Conservation (phyloP, 345 rosid genomes). For the Boechera divaricarpa region DNA sequence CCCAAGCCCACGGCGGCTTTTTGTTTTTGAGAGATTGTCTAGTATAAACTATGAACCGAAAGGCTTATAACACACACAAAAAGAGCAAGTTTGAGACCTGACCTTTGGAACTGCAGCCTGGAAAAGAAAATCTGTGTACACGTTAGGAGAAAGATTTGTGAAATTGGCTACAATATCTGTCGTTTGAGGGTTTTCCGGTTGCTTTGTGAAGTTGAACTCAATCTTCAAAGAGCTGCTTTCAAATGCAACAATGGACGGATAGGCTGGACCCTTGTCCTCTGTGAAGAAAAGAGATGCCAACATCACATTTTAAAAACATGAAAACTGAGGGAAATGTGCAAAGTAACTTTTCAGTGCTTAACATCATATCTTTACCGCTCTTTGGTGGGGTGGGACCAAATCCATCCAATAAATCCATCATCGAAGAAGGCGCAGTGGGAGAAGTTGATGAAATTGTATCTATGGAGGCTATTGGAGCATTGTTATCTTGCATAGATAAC, state of each 20-base stretch:
- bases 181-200: constrained; percentile 64
- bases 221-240: constrained; percentile 82
- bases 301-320: constrained; percentile 13
- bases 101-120: constrained; percentile 99
- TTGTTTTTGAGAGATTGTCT: constrained; percentile 2
- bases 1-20: not conserved
- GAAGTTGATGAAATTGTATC: constrained; percentile 60
- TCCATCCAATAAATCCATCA: constrained; percentile 87
- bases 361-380: constrained; percentile 54
- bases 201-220: constrained; percentile 77
- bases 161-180: constrained; percentile 71
- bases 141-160: constrained; percentile 66
- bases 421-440: constrained; percentile 54
- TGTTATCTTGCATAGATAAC: constrained; percentile 57
- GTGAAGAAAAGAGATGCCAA: constrained; percentile 39
- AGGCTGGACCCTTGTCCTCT: constrained; percentile 68
- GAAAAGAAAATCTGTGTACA: constrained; percentile 80
- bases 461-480: constrained; percentile 48
- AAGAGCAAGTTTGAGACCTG: constrained; percentile 37
- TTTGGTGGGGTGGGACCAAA: constrained; percentile 62
- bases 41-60: not conserved
- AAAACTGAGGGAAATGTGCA: not conserved
- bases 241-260: constrained; percentile 78
- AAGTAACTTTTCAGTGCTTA: constrained; percentile 8
- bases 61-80: constrained; percentile 12